These are phyloP conservation scores for Colletotrichum euphorbiae DNA, from an alignment of 2,329 filamentous ascomycete genomes.

Conservation along the genomic window DNA sequence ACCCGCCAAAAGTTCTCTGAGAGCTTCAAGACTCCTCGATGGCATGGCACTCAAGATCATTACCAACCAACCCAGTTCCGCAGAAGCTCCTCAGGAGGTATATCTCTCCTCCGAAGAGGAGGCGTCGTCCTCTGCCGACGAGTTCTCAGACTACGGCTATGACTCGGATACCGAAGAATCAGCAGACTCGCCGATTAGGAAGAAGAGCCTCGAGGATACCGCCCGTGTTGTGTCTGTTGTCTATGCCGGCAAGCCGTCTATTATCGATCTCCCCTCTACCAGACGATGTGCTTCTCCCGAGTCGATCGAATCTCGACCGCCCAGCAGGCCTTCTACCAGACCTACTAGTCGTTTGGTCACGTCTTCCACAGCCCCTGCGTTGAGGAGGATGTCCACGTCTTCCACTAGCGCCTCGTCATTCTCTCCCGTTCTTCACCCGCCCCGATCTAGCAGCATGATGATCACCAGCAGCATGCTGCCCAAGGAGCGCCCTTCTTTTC, in stretches of 20 bases:
- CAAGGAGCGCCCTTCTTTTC: conserved; percentile 59
- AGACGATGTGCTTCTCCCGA: conserved; percentile 58
- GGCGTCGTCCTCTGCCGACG: conserved; percentile 70
- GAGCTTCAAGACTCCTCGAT: conserved; percentile 60
- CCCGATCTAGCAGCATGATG: conserved; percentile 58
- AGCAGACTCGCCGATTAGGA: conserved; percentile 46
- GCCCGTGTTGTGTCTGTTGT: conserved; percentile 70
- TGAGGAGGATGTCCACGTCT: conserved; percentile 49
- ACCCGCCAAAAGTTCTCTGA: conserved; percentile 62
- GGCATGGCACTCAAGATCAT: conserved; percentile 48
- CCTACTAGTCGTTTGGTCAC: conserved; percentile 39
- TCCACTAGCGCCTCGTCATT: conserved; percentile 49
- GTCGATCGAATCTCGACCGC: conserved; percentile 49
- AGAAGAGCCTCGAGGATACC: conserved; percentile 64
- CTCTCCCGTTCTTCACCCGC: conserved; percentile 50
- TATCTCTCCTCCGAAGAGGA: conserved; percentile 77
- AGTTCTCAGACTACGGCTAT: conserved; percentile 67
- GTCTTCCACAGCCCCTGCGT: conserved; percentile 46
- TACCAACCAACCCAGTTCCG: conserved; percentile 44
- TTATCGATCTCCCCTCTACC: conserved; percentile 60
- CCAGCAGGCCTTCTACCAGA: conserved; percentile 21
- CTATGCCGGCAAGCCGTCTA: conserved; percentile 68
- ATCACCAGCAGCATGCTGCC: conserved; percentile 45
- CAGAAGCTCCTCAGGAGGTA: conserved; percentile 64
- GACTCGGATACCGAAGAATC: conserved; percentile 52